These are phyloP conservation scores for Rhizopogon sp. DNA, from an alignment of 768 basidiomycete species.

Conservation along the genomic window DNA sequence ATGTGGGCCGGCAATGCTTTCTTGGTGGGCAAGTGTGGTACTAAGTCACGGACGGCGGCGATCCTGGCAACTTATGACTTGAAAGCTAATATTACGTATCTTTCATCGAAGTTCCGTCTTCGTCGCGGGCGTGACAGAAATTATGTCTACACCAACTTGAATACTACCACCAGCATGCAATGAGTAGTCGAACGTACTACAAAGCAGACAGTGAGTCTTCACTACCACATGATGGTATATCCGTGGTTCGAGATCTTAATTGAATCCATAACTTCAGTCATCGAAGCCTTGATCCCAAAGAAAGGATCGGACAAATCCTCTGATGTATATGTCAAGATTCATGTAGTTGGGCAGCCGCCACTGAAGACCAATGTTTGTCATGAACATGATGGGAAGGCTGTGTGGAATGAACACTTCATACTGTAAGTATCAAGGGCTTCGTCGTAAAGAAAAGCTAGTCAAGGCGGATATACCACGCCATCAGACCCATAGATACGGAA, in stretches of 20 bases:
- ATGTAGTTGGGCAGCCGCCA: neutral
- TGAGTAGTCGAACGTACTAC: neutral
- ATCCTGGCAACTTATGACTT: no score
- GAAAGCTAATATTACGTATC: no score
- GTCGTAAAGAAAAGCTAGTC: neutral
- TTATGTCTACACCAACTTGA: no score
- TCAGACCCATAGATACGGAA: neutral
- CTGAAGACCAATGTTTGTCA: neutral
- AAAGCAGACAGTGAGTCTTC: neutral
- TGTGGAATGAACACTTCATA: neutral
- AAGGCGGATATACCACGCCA: no score
- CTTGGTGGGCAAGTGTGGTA: no score
- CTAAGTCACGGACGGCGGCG: no score
- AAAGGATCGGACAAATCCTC: neutral
- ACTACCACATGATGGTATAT: neutral
- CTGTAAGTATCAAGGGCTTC: neutral
- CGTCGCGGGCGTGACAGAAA: no score
- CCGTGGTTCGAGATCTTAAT: neutral
- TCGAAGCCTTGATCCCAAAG: neutral
- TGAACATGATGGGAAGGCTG: neutral
- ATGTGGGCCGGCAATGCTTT: no score
- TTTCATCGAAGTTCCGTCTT: no score
- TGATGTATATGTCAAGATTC: neutral
- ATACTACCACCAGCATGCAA: neutral
- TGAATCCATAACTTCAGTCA: neutral